Evolutionary conservation across 2,329 filamentous ascomycete species (phyloP).

Genomic region (Cladosporium sp.): DNA sequence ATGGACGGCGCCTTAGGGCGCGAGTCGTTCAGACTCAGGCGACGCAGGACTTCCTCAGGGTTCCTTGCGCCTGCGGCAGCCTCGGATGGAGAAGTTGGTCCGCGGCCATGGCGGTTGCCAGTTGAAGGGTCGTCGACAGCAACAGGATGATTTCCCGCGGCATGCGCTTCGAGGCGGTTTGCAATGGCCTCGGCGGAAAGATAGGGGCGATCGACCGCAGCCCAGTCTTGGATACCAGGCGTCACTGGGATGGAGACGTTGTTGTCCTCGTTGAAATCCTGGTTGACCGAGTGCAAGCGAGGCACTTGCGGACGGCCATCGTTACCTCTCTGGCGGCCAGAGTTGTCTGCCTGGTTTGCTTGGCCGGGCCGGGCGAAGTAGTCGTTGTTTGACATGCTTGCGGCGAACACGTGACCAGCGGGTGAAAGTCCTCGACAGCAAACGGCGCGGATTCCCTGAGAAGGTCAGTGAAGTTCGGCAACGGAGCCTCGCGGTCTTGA

Average conservation of each 20-base stretch:
- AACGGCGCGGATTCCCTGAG: neutral
- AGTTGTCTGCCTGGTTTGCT: neutral
- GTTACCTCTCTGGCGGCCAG: neutral
- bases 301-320: neutral
- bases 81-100: conserved; percentile 36
- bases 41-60: conserved; percentile 48
- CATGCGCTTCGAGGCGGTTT: neutral
- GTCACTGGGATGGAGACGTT: conserved; percentile 40
- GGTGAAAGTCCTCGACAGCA: neutral
- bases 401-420: conserved; percentile 1
- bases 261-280: conserved; percentile 32
- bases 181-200: conserved; percentile 2
- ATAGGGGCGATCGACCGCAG: conserved; percentile 8
- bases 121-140: conserved; percentile 9
- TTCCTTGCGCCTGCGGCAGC: conserved; percentile 42
- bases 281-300: conserved; percentile 29
- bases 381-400: conserved; percentile 4
- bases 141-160: neutral
- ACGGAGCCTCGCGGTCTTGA: neutral
- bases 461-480: neutral
- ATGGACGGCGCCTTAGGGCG: conserved; percentile 36
- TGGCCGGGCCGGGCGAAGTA: conserved; percentile 4
- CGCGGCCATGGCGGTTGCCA: conserved; percentile 15
- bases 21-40: conserved; percentile 44
- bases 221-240: conserved; percentile 33